Evolutionary conservation across 2,329 filamentous ascomycete species (phyloP).

Genomic region (Aureobasidium melanogenum): DNA sequence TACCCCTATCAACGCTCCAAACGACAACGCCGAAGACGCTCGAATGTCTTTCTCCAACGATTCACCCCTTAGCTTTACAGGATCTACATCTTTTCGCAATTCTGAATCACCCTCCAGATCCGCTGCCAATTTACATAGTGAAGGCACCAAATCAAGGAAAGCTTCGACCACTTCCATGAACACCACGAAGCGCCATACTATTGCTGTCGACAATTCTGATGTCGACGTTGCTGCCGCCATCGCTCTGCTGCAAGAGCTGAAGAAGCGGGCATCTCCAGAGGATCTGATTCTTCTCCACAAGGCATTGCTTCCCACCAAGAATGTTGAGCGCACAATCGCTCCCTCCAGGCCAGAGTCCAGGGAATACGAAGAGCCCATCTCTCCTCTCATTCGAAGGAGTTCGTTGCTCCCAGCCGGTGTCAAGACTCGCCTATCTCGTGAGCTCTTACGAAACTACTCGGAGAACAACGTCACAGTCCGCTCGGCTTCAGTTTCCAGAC

Average conservation of each 20-base stretch:
- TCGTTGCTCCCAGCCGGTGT: conserved; percentile 33
- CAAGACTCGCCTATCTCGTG: conserved; percentile 19
- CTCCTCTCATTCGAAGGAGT: conserved; percentile 26
- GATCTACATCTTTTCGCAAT: neutral
- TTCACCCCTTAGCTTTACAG: conserved; percentile 1
- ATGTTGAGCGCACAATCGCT: conserved; percentile 16
- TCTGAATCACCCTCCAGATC: neutral
- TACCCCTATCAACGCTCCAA: neutral
- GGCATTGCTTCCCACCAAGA: conserved; percentile 27
- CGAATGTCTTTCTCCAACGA: conserved; percentile 1
- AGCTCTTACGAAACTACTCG: conserved; percentile 14
- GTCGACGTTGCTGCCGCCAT: conserved; percentile 39
- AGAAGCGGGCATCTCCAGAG: conserved; percentile 39
- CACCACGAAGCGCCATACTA: neutral
- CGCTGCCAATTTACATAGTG: neutral
- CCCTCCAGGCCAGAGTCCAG: neutral
- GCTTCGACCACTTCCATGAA: neutral
- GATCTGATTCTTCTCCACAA: conserved; percentile 36
- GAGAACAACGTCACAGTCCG: neutral
- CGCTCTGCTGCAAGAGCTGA: conserved; percentile 37
- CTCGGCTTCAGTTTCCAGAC: neutral
- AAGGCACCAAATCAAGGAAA: neutral
- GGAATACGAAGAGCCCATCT: conserved; percentile 6
- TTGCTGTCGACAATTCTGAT: conserved; percentile 7
- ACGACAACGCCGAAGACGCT: conserved; percentile 2